Base-by-base conservation (phyloP, 1,284 basidiomycete species). In the Malassezia caprae region DNA sequence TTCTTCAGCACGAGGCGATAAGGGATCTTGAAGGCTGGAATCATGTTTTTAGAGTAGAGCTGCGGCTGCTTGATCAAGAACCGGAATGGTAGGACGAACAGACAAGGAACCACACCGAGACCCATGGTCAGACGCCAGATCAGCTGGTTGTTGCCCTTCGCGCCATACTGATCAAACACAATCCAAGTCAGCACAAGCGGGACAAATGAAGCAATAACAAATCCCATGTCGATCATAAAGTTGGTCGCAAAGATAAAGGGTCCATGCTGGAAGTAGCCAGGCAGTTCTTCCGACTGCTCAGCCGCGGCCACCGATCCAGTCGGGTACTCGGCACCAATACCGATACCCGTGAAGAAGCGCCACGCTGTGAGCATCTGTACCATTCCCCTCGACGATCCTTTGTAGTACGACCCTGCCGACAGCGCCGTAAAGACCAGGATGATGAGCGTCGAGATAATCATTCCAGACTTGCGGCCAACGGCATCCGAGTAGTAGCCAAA, bases 271-370 rank as follows among this genome's bases (percentile, higher is more conserved):
- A 84, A 81, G 50, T 82, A 82, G 76, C 86, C 88, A 62, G 77
- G 79, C 66, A 93, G 84, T 3, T 81, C 82, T 75, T 93, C 90
- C 0, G 88, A 88, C 69, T 88, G 86, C 72, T 94, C 90, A 1
- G 87, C 86, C 2, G 86, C 85, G 23, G 89, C 88, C n/a, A 94
- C 89, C 3, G 84, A 86, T 7, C 90, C 90, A 58, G 85, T 86
- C 6, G 89, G 90, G 63, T 94, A 93, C 73, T 91, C 88, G 11
- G 88, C 88, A 24, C 89, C 90, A 8, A 89, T 73, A 15, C 61
- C 70, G 40, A 75, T 71, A 44, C 73, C 73, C 6, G 62, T 61
- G 39, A 75, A 62, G 58, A 75, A 75, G 19, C 73, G 84, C 77
- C 85, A 90, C 5, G 85, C 86, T 48, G 79, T 82, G n/a, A 89